These are phyloP conservation scores for Podaxis sp. DNA, from an alignment of 768 basidiomycete genomes.

Conservation along the genomic window DNA sequence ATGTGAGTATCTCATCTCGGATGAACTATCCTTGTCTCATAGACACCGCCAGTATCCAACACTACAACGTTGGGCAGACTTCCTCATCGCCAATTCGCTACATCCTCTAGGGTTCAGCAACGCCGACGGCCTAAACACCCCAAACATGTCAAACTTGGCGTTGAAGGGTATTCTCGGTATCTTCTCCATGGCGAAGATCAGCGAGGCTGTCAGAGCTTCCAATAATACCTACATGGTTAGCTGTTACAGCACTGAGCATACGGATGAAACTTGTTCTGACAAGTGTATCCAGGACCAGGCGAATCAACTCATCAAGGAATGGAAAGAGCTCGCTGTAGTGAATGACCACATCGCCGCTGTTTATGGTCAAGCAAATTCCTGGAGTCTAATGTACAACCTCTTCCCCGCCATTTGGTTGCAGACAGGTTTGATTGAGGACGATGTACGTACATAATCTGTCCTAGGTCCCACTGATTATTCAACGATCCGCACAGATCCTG, in stretches of 20 bases:
- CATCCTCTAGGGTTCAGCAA: slow-evolving; percentile 16
- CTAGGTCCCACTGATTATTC: slow-evolving; percentile 13
- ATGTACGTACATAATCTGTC: slow-evolving; percentile 14
- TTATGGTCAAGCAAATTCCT: slow-evolving; percentile 25
- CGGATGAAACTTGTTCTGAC: not conserved
- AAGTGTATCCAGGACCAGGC: not conserved
- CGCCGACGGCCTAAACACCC: slow-evolving; percentile 22
- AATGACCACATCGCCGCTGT: slow-evolving; percentile 17
- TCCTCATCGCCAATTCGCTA: slow-evolving; percentile 38
- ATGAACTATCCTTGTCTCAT: not conserved
- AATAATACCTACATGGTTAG: slow-evolving; percentile 3
- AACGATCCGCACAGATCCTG: slow-evolving; percentile 2
- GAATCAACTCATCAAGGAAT: slow-evolving; percentile 8
- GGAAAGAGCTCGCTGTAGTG: slow-evolving; percentile 17
- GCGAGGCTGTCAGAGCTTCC: slow-evolving; percentile 28
- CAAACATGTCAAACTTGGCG: slow-evolving; percentile 54
- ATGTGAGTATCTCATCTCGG: slow-evolving; percentile 27
- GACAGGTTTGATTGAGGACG: slow-evolving; percentile 33
- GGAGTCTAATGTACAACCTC: slow-evolving; percentile 53
- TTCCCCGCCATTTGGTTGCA: slow-evolving; percentile 48
- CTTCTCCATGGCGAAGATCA: slow-evolving; percentile 53
- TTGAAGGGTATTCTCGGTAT: slow-evolving; percentile 61
- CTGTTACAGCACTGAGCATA: not conserved
- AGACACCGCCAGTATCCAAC: slow-evolving; percentile 36
- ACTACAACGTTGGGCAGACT: slow-evolving; percentile 52